Evolutionary conservation across 83 land plant genomes (phyloP), one percentile per base, ranked within the genome.

Genomic region (Diphasiastrum complanatum): DNA sequence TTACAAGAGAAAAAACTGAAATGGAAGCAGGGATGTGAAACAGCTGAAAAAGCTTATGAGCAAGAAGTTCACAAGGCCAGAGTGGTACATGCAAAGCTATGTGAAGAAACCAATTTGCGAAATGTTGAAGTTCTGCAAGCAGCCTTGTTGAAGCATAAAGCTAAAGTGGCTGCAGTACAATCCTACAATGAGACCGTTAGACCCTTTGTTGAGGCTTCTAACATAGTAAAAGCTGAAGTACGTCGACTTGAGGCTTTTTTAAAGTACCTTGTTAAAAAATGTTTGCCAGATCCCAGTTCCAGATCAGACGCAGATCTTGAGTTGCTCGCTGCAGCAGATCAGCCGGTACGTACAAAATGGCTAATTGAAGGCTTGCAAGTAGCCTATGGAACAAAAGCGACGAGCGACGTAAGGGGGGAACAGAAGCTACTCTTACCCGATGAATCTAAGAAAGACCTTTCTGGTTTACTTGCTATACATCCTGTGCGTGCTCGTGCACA

Each of bases 141-240:
- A 2, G 55, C 71, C 5, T 28, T 63, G 14, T 2, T 64, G 31
- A 69, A 67, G 4, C 74, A 71, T 50, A 52, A 54, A 19, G 74
- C 74, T 26, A 63, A 53, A 32, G 74, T 55, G 24, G 69, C 61
- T 4, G 74, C 74, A 5, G 61, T 55, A 20, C 61, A 71, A 41
- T 19, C 47, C 29, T 71, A 64, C 49, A 71, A 71, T 30, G 69
- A 63, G 51, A 53, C 69, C 3, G 41, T 71, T n/a, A 18, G 61
- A 3, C 69, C 74, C 1, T 54, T 20, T 63, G 74, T 71, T 18
- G 74, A 71, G 60, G 60, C 69, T 16, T 63, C 74, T 1, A 38
- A 51, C 6, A 33, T 66, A 2, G 62, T 71, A 6, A 40, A 56
- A 5, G 68, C 2, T 4, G 74, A 71, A 43, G 33, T 71, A 20